Conservation (phyloP, 2,329 filamentous ascomycete genomes). For the Arthrinium puccinioides region DNA sequence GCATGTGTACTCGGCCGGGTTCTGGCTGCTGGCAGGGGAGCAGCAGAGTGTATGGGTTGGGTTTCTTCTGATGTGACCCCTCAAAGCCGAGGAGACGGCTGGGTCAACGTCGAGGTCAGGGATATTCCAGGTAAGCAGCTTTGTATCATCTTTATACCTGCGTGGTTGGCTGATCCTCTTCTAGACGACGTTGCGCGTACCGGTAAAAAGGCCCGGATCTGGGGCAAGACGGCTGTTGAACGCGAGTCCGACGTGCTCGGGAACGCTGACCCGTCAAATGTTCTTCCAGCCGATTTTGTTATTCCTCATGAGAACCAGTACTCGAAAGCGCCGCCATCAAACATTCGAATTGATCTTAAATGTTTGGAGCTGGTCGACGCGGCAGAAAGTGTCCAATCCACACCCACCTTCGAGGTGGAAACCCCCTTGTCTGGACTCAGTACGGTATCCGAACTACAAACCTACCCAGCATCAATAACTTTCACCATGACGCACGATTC, state of each 20-base stretch:
- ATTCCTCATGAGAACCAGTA: conserved; percentile 52
- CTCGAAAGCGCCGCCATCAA: conserved; percentile 35
- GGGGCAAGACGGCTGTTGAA: conserved; percentile 53
- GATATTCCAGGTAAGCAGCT: conserved; percentile 39
- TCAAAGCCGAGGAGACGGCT: conserved; percentile 43
- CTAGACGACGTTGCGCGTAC: conserved; percentile 41
- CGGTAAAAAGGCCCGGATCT: conserved; percentile 51
- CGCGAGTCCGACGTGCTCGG: conserved; percentile 54
- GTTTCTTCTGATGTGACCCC: conserved; percentile 55
- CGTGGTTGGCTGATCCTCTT: conserved; percentile 2
- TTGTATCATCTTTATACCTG: too few relatives aligned
- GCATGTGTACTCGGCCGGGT: conserved; percentile 59
- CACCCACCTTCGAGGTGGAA: conserved; percentile 34
- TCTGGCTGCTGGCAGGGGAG: conserved; percentile 53
- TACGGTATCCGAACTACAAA: conserved; percentile 22
- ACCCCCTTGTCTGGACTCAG: conserved; percentile 30
- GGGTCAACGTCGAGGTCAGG: conserved; percentile 51
- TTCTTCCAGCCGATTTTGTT: conserved; percentile 55
- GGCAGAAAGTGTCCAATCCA: conserved; percentile 35
- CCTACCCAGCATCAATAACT: conserved; percentile 31
- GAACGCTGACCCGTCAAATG: conserved; percentile 43
- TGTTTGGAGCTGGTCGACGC: conserved; percentile 41
- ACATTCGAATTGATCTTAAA: conserved; percentile 40
- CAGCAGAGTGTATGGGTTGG: conserved; percentile 63
- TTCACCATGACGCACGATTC: conserved; percentile 35